These are phyloP conservation scores for Diaporthe nobilis DNA, from an alignment of 2,329 filamentous ascomycete genomes.

Conservation along the genomic window DNA sequence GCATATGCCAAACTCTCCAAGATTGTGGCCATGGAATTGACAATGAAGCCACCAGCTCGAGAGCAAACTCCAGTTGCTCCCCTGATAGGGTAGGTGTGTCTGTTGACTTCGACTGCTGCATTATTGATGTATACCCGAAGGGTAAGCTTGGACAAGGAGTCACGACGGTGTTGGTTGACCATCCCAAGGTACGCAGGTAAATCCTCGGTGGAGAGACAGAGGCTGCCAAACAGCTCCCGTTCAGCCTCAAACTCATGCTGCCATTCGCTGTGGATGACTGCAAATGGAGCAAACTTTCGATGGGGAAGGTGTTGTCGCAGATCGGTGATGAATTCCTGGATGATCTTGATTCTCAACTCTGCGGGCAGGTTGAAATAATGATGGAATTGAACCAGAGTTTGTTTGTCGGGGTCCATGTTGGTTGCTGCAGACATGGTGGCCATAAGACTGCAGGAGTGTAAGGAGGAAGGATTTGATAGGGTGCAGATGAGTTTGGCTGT, in stretches of 20 bases:
- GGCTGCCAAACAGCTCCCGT: neutral
- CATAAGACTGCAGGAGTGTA: neutral
- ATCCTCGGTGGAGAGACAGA: neutral
- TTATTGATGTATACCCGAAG: neutral
- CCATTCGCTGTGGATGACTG: neutral
- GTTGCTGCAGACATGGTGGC: neutral
- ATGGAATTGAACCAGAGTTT: neutral
- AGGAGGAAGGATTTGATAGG: neutral
- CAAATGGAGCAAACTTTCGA: neutral
- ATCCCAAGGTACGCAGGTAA: neutral
- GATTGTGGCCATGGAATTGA: neutral
- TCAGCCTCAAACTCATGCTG: neutral
- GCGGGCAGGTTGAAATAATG: neutral
- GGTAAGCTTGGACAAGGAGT: neutral
- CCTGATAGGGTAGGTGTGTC: rapidly evolving
- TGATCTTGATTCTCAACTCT: neutral
- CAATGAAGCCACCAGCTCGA: neutral
- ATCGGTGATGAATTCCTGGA: neutral
- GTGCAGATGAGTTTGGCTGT: neutral
- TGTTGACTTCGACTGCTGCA: rapidly evolving
- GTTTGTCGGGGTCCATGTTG: neutral
- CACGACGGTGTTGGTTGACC: neutral
- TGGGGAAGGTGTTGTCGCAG: rapidly evolving
- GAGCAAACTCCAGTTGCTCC: neutral
- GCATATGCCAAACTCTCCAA: neutral